These are phyloP conservation scores for Brachypodium distachyon DNA, from an alignment of 202 grass and related monocot species.

Conservation along the genomic window DNA sequence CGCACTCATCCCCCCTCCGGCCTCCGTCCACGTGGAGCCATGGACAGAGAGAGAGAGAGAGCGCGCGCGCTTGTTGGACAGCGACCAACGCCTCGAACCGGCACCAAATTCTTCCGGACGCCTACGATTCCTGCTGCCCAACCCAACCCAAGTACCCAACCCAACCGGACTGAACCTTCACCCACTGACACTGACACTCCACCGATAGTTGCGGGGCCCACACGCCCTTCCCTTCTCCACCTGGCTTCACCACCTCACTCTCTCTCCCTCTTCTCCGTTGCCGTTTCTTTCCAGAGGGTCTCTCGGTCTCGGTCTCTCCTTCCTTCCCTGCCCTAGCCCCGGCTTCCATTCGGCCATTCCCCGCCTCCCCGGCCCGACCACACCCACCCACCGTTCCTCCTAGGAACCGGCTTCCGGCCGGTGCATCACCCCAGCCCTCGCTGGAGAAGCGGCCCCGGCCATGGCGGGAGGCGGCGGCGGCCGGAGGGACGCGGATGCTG, in stretches of 20 bases:
- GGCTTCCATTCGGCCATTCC: background rate
- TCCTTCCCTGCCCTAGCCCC: background rate
- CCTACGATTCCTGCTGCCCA: background rate
- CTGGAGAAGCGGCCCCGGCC: background rate
- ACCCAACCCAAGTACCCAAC: background rate
- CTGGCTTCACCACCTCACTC: background rate
- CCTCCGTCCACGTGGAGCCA: too few relatives aligned
- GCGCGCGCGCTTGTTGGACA: too few relatives aligned
- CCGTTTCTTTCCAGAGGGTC: background rate
- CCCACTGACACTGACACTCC: slow-evolving; percentile 2
- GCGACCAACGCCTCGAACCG: too few relatives aligned
- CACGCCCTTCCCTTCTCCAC: background rate
- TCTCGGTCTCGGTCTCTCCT: too few relatives aligned
- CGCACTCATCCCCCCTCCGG: too few relatives aligned
- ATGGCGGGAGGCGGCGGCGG: slow-evolving; percentile 47
- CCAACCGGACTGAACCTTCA: too few relatives aligned
- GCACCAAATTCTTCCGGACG: too few relatives aligned
- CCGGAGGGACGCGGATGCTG: slow-evolving; percentile 24
- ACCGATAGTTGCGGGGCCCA: background rate
- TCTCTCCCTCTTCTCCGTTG: background rate
- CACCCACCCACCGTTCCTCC: background rate
- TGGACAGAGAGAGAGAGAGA: too few relatives aligned
- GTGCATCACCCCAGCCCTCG: background rate
- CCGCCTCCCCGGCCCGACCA: background rate
- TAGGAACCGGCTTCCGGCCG: background rate